These are phyloP conservation scores for Rhododendron molle DNA, from an alignment of 148 eudicot species.

Conservation along the genomic window DNA sequence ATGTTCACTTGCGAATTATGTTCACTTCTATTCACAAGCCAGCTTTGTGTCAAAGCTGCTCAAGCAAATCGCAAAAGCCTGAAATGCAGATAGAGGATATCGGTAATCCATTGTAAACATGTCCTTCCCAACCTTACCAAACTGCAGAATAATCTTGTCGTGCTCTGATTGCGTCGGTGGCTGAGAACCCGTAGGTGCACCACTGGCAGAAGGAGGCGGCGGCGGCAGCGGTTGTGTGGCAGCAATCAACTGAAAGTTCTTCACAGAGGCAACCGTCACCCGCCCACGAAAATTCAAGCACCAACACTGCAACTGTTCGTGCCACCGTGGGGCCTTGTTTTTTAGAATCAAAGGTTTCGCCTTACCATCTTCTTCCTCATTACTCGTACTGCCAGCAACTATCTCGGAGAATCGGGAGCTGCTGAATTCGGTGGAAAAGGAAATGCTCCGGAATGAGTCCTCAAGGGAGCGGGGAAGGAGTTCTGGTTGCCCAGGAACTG, in stretches of 20 bases:
- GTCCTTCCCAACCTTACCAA: constrained; percentile 44
- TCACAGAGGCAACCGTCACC: constrained; percentile 29
- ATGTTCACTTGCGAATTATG: neutral
- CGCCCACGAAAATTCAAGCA: constrained; percentile 28
- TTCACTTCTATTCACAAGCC: constrained; percentile 54
- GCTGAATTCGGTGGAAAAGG: constrained; percentile 49
- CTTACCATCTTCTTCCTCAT: constrained; percentile 31
- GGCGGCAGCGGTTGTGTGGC: neutral
- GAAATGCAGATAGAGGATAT: constrained; percentile 55
- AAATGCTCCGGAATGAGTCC: constrained; percentile 54
- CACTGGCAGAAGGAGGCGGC: neutral
- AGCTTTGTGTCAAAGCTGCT: constrained; percentile 69
- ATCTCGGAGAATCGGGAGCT: constrained; percentile 51
- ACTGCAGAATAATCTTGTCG: constrained; percentile 42
- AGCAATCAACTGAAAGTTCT: constrained; percentile 29
- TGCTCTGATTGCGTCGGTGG: constrained; percentile 31
- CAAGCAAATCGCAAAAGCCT: constrained; percentile 61
- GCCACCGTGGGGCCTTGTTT: constrained; percentile 31
- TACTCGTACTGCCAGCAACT: constrained; percentile 6
- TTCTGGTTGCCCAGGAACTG: constrained; percentile 46
- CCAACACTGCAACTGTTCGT: constrained; percentile 32
- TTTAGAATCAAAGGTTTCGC: constrained; percentile 25
- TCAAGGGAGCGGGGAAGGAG: constrained; percentile 45
- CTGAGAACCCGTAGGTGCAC: constrained; percentile 23
- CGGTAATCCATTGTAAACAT: constrained; percentile 43